Evolutionary conservation across 2,329 filamentous ascomycete species (phyloP), one percentile per base, ranked within the genome.

Genomic region (Helotiales sp.): DNA sequence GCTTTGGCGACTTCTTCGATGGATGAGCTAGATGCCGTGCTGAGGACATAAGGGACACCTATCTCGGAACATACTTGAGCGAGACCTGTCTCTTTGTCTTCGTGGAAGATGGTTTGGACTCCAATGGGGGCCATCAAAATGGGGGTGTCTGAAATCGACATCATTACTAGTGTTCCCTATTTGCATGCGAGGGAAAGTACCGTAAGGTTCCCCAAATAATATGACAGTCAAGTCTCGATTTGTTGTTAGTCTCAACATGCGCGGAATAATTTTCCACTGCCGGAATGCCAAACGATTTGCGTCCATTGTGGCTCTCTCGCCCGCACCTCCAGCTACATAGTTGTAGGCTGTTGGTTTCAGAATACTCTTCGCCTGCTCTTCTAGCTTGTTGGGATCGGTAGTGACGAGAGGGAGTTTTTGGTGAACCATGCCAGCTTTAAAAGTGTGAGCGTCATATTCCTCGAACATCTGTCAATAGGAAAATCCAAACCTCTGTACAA

Each of bases 71-170:
- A 91, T 0, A 87, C 88, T n/a, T 82, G 78, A 0, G 90, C 88
- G 0, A 88, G 84, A 0, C 88, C 90, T 0, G 84, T 81, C 73
- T 93, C 91, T 15, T 83, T 86, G 71, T 91, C 87, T 0, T 80
- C 75, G 71, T 93, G 89, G 74, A 91, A 88, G 34, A 91, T 87
- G 1, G 81, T 81, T 72, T 93, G 89, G 0, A 92, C 89, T 0
- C 91, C 91, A 1, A 93, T 82, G 0, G 91, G 91, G 0, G 89
- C 90, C 74, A 90, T 85, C 1, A 91, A 75, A 0, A 91, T 71
- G 0, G 88, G 89, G 32, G 58, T 69, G 17, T 70, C 70, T 73
- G 20, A 7, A 37, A 26, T 1, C 3, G 26, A 13, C 3, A n/a
- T 64, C 2, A 37, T 57, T 8, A 50, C 54, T 22, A 15, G n/a